Evolutionary conservation across 345 rosid species (phyloP).

Genomic region (Acer yangbiense): DNA sequence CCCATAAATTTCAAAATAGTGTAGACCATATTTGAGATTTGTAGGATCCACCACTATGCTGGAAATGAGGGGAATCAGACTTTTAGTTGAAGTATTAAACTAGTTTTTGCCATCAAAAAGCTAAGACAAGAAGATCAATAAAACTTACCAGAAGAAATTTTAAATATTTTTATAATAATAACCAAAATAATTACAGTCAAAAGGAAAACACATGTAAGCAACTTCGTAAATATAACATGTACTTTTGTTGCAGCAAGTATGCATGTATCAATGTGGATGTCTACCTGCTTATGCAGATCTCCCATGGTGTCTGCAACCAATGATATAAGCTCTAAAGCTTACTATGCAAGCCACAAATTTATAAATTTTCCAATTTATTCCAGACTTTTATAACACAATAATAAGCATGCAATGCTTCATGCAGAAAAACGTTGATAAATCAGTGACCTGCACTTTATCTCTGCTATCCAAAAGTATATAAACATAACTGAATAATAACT

Average conservation of each 20-base stretch:
- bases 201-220: neutral
- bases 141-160: neutral
- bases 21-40: slow-evolving; percentile 76
- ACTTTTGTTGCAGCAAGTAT: neutral
- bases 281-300: neutral
- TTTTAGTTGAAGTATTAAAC: slow-evolving; percentile 8
- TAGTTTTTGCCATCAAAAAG: neutral
- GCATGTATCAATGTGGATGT: slow-evolving; percentile 11
- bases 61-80: slow-evolving; percentile 35
- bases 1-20: slow-evolving; percentile 88
- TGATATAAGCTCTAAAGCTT: neutral
- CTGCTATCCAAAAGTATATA: neutral
- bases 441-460: neutral
- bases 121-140: slow-evolving; percentile 5
- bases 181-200: neutral
- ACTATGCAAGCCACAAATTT: neutral
- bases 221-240: slow-evolving; percentile 6
- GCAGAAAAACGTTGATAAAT: neutral
- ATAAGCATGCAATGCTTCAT: neutral
- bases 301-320: neutral
- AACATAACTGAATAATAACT: neutral
- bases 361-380: slow-evolving; percentile 2
- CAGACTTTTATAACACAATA: neutral
- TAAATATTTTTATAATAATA: neutral
- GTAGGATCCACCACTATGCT: slow-evolving; percentile 95